Conservation (phyloP, 495 filamentous ascomycete species). For the Hypoxylon intermedium region DNA sequence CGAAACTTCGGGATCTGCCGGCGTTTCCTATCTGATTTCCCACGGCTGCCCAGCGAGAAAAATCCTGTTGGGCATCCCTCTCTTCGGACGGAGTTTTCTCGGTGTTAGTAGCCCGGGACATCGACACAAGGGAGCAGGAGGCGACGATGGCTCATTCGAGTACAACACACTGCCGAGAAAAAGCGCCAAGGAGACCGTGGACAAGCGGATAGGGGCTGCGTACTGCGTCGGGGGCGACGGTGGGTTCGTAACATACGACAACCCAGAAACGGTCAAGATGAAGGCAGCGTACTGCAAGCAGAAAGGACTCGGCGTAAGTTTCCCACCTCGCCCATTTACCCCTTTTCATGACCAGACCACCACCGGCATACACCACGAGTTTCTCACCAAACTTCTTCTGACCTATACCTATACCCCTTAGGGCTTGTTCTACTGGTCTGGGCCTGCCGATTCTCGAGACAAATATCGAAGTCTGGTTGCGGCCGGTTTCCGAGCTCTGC, state of each 20-base stretch:
- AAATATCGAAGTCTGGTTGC: slow-evolving; percentile 74
- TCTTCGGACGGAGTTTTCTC: slow-evolving; percentile 83
- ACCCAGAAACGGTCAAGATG: slow-evolving; percentile 79
- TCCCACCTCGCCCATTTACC: slow-evolving; percentile 3
- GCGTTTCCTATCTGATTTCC: no score
- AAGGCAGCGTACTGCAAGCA: slow-evolving; percentile 84
- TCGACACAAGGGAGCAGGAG: slow-evolving; percentile 67
- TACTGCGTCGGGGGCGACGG: slow-evolving; percentile 82
- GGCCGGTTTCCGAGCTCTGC: slow-evolving; percentile 74
- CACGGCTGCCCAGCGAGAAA: slow-evolving; percentile 75
- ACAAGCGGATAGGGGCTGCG: slow-evolving; percentile 69
- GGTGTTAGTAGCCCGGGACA: slow-evolving; percentile 69
- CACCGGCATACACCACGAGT: not conserved
- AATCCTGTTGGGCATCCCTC: slow-evolving; percentile 80
- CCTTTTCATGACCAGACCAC: not conserved
- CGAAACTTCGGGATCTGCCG: no score
- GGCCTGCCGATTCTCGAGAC: slow-evolving; percentile 74
- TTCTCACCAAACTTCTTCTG: slow-evolving; percentile 8
- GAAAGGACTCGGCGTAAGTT: slow-evolving; percentile 69
- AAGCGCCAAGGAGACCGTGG: slow-evolving; percentile 71
- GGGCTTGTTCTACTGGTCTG: slow-evolving; percentile 92
- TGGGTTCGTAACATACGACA: slow-evolving; percentile 88
- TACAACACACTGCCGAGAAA: slow-evolving; percentile 78
- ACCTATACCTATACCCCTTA: slow-evolving; percentile 37
- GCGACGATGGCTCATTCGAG: slow-evolving; percentile 83